Conservation (phyloP, 208 protist species). For the Trypanosomatidae sp. region DNA sequence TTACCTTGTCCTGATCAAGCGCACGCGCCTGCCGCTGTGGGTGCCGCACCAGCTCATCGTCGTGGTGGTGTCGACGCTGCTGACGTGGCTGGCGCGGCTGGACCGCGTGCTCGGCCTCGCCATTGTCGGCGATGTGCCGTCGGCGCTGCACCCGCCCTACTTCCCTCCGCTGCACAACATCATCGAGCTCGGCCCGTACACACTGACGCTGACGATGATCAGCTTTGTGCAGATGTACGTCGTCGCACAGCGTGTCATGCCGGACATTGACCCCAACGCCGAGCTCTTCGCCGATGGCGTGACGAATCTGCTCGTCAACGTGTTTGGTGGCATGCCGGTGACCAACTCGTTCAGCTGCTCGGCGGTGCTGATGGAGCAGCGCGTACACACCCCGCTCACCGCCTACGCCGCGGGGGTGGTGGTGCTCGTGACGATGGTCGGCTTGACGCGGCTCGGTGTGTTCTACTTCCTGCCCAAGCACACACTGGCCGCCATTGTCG, state of each 20-base stretch:
- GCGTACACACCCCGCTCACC: slow-evolving; percentile 23
- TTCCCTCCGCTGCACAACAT: slow-evolving; percentile 26
- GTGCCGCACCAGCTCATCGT: slow-evolving; percentile 52
- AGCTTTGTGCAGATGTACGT: slow-evolving; percentile 48
- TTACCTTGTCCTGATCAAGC: slow-evolving; percentile 39
- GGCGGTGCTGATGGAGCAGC: slow-evolving; percentile 29
- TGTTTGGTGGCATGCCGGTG: slow-evolving; percentile 35
- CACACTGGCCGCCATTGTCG: slow-evolving; percentile 27
- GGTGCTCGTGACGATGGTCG: slow-evolving; percentile 26
- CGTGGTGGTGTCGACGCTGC: slow-evolving; percentile 23
- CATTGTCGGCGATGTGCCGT: slow-evolving; percentile 23
- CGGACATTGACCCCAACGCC: slow-evolving; percentile 27
- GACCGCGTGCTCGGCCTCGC: slow-evolving; percentile 10
- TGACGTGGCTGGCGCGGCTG: slow-evolving; percentile 17
- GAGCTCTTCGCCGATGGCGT: slow-evolving; percentile 34
- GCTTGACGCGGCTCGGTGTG: slow-evolving; percentile 21
- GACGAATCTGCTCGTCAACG: slow-evolving; percentile 24
- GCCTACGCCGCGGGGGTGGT: slow-evolving; percentile 16
- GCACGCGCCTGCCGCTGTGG: slow-evolving; percentile 20
- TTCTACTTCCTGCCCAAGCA: slow-evolving; percentile 57
- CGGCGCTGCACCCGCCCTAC: slow-evolving; percentile 7
- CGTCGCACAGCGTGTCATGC: slow-evolving; percentile 29
- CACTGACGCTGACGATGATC: slow-evolving; percentile 35
- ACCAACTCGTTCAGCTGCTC: slow-evolving; percentile 43
- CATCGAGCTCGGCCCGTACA: slow-evolving; percentile 32